A percentile compares a stretch with the other conserved stretches of the same genome.
Conservation (phyloP, 2,329 filamentous ascomycete genomes). For the Curvularia hawaiiensis region DNA sequence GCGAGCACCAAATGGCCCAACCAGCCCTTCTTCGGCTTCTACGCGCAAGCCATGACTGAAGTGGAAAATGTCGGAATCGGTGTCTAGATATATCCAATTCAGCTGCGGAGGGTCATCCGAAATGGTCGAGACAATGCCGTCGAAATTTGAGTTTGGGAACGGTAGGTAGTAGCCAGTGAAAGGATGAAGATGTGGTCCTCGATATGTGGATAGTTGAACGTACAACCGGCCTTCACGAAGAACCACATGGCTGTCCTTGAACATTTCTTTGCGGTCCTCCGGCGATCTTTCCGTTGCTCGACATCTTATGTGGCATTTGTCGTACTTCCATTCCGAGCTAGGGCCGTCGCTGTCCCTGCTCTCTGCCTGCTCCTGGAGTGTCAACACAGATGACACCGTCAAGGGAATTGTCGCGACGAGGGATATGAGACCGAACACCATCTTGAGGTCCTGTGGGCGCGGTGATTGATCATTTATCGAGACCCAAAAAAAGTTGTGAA, state of each 20-base stretch:
- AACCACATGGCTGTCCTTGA: conserved; percentile 21
- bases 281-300: conserved; percentile 23
- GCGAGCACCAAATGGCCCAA: conserved; percentile 58
- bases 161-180: conserved; percentile 56
- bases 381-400: conserved; percentile 26
- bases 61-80: conserved; percentile 52
- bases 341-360: conserved; percentile 20
- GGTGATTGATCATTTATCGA: not conserved
- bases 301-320: conserved; percentile 29
- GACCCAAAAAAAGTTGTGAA: not conserved
- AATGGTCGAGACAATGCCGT: conserved; percentile 55
- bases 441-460: not conserved
- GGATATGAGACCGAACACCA: conserved; percentile 23
- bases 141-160: conserved; percentile 53
- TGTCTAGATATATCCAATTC: conserved; percentile 71
- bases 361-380: conserved; percentile 28
- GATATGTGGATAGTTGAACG: conserved; percentile 27
- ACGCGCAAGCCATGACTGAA: conserved; percentile 60
- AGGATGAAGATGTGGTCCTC: conserved; percentile 41
- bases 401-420: conserved; percentile 26
- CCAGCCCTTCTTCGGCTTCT: conserved; percentile 61
- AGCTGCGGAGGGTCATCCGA: conserved; percentile 62
- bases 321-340: conserved; percentile 27
- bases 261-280: conserved; percentile 25
- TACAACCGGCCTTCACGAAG: conserved; percentile 26